These are phyloP conservation scores for Piper longum DNA, from an alignment of 164 flowering plant species.

Conservation along the genomic window DNA sequence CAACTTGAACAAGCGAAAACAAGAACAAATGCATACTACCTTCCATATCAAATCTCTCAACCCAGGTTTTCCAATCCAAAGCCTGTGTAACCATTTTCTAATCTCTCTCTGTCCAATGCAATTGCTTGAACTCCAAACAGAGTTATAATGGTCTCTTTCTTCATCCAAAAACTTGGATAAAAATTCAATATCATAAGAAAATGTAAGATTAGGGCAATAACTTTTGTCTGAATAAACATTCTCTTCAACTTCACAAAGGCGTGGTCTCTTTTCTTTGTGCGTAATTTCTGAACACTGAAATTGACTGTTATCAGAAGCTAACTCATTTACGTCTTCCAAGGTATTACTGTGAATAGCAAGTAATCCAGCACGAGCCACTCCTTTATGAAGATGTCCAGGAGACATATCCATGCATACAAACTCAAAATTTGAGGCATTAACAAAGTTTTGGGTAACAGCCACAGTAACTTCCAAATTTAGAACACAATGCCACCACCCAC, in stretches of 20 bases:
- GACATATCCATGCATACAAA: constrained; percentile 94
- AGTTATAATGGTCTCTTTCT: constrained; percentile 77
- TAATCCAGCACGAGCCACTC: constrained; percentile 90
- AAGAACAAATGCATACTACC: constrained; percentile 25
- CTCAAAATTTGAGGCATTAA: constrained; percentile 73
- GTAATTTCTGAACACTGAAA: constrained; percentile 21
- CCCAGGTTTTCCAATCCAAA: constrained; percentile 68
- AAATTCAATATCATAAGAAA: constrained; percentile 56
- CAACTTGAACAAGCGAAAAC: neutral
- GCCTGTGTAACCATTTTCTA: constrained; percentile 82
- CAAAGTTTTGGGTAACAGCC: constrained; percentile 96
- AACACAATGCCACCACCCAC: constrained; percentile 99
- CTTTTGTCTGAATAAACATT: constrained; percentile 11
- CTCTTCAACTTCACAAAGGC: constrained; percentile 15
- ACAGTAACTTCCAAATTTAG: constrained; percentile 80
- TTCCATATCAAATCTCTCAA: constrained; percentile 80
- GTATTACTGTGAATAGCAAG: constrained; percentile 55
- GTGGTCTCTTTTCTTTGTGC: constrained; percentile 50
- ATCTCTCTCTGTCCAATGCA: constrained; percentile 80
- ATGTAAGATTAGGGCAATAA: constrained; percentile 17
- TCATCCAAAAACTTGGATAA: constrained; percentile 58
- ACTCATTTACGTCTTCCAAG: constrained; percentile 15
- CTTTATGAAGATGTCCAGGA: constrained; percentile 91
- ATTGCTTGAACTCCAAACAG: constrained; percentile 65
- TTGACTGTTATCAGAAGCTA: constrained; percentile 11